Base-by-base conservation (phyloP, 495 filamentous ascomycete genomes). In the Tuber umbilicatum region DNA sequence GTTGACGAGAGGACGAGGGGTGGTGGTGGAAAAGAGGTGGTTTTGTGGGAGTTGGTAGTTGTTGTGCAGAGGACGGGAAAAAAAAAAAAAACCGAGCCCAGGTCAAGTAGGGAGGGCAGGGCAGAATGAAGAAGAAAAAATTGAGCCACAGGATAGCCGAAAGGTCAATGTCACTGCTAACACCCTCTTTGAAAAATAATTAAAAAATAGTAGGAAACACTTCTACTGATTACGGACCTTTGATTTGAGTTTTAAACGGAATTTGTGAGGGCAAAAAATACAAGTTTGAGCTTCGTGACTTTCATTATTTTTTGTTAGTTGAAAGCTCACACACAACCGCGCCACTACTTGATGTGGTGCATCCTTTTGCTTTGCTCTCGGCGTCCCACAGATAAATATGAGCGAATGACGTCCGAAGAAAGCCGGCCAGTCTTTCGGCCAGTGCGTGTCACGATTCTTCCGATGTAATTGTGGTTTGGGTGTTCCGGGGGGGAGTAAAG, bases 31-130 rank as follows among this genome's bases (percentile, higher is more conserved):
- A 79, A 47, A 75, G 69, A 69, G 75, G 69, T 47, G 47, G 70
- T 74, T n/a, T n/a, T 50, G 77, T 75, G 73, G 78, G 50, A 75
- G 68, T 70, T 42, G 73, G 60, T 73, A 76, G 69, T n/a, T 74
- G 77, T 78, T 78, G 78, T 75, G 78, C 68, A 75, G 73, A 75
- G 76, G 73, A 71, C 70, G 68, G 70, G 76, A 55, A 50, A 23
- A n/a, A n/a, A 50, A 50, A 10, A 78, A 79, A 77, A 74, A 76
- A 72, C 67, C 73, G 76, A 60, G 40, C 71, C 69, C 69, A 70
- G 71, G 68, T 70, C 73, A 47, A 74, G 72, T 74, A 72, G 77
- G 77, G 76, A 78, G 75, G 69, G 76, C 72, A 79, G 40, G 55
- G 27, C 55, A 17, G 27, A 35, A 64, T 9, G 55, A 16, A 27